Base-by-base conservation (phyloP, 345 rosid genomes). In the Dimocarpus longan region DNA sequence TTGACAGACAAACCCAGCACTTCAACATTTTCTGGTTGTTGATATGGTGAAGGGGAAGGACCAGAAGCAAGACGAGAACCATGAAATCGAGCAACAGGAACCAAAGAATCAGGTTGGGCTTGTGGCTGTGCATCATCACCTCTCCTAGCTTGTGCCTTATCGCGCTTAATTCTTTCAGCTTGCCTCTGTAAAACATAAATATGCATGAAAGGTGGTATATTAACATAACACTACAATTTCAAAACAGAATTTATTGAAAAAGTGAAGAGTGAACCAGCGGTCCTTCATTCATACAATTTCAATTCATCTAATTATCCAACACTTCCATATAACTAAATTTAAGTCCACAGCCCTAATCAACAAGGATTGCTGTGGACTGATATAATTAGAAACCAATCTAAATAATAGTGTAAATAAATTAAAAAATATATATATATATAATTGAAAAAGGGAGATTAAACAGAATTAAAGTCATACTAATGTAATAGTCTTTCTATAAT, bases 21-120 rank as follows among this genome's bases (percentile, higher is more conserved):
- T 62, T 73, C 19, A 73, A 71, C 54, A 66, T 19, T 12, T 71
- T 76, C 70, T 40, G 66, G 68, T 64, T 78, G 80, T 87, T 89
- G 91, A 86, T 76, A 96, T 54, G 98, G 99, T 62, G 98, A 89
- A 66, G 98, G 93, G 50, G 85, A 59, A 79, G 94, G 91, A 79
- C 90, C 97, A 21, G 98, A 90, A 77, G 99, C 95, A 76, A 96
- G 99, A 74, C 97, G 91, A 77, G 98, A 93, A 78, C 98, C 94
- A 68, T 74, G 91, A 85, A 84, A 91, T 74, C 83, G 87, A 81
- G 92, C 46, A 84, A 90, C 93, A 28, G 98, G 90, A 82, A 94
- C 98, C 82, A 96, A 85, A 74, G 87, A 79, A 44, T 91, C 87
- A 73, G 90, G 88, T 80, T 83, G 85, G 78, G 73, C 78, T 80